These are phyloP conservation scores for Eucalyptus victrix DNA, from an alignment of 345 rosid species.

Conservation along the genomic window DNA sequence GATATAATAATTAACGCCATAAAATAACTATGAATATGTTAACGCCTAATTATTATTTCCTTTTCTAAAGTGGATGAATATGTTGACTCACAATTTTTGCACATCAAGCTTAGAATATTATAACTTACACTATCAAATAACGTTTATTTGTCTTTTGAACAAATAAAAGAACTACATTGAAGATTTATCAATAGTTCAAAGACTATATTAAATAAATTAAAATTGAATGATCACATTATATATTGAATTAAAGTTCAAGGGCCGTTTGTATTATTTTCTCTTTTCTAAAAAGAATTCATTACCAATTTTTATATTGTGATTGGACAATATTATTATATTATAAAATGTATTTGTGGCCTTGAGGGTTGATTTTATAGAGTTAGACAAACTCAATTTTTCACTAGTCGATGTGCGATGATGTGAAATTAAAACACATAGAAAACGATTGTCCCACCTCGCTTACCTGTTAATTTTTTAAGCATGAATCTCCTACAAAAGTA, in stretches of 20 bases:
- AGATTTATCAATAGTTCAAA: not conserved
- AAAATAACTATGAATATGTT: not conserved
- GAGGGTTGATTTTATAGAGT: not conserved
- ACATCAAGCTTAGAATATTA: not conserved
- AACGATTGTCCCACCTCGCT: not conserved
- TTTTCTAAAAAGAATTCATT: not conserved
- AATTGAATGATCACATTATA: not conserved
- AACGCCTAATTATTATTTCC: not conserved
- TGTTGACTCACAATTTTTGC: not conserved
- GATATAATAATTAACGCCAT: too few relatives aligned
- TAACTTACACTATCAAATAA: not conserved
- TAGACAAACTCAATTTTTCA: not conserved
- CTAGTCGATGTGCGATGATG: not conserved
- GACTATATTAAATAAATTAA: not conserved
- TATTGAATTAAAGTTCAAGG: not conserved
- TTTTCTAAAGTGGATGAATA: not conserved
- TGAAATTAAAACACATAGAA: not conserved
- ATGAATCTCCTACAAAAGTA: not conserved
- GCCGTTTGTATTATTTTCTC: not conserved
- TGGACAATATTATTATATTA: not conserved
- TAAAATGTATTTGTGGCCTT: not conserved
- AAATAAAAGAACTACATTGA: not conserved
- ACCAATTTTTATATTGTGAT: not conserved
- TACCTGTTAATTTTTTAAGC: not conserved
- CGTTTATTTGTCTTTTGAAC: not conserved